Conservation (phyloP, 805 yeast species). For the Suhomyces xylopsoci region DNA sequence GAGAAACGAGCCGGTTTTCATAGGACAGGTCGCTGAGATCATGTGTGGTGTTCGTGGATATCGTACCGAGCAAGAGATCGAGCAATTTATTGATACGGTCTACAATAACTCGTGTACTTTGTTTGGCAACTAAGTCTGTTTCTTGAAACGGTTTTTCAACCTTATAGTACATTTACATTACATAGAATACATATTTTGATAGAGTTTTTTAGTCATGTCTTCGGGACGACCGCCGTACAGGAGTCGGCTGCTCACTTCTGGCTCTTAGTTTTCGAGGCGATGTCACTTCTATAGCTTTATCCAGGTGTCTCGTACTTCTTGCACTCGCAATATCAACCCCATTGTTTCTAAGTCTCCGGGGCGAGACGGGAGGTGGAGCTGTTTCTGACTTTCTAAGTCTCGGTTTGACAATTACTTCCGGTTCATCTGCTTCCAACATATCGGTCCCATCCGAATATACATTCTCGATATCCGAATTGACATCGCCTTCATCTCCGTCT, state of each 20-base stretch:
- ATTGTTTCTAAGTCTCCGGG: background rate
- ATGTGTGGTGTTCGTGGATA: slow-evolving; percentile 32
- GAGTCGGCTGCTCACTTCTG: background rate
- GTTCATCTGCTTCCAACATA: background rate
- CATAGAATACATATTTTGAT: slow-evolving; percentile 1
- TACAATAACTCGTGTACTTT: slow-evolving; percentile 34
- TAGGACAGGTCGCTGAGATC: slow-evolving; percentile 72
- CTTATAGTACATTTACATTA: slow-evolving; percentile 1
- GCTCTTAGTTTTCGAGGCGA: background rate
- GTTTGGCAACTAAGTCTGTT: slow-evolving; percentile 15
- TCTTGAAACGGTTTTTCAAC: background rate
- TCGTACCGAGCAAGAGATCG: slow-evolving; percentile 24
- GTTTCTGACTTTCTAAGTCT: background rate
- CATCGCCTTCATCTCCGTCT: background rate
- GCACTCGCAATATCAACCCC: background rate
- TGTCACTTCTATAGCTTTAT: background rate
- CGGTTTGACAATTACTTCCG: background rate
- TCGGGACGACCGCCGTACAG: background rate
- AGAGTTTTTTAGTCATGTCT: background rate
- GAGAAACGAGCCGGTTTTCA: slow-evolving; percentile 88
- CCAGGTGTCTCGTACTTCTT: background rate
- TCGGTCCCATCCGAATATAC: background rate
- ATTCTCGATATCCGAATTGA: background rate
- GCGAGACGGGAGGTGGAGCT: background rate
- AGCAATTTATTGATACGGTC: slow-evolving; percentile 31